Evolutionary conservation across 2,329 filamentous ascomycete species (phyloP).

Genomic region (Apiospora malaysiana): DNA sequence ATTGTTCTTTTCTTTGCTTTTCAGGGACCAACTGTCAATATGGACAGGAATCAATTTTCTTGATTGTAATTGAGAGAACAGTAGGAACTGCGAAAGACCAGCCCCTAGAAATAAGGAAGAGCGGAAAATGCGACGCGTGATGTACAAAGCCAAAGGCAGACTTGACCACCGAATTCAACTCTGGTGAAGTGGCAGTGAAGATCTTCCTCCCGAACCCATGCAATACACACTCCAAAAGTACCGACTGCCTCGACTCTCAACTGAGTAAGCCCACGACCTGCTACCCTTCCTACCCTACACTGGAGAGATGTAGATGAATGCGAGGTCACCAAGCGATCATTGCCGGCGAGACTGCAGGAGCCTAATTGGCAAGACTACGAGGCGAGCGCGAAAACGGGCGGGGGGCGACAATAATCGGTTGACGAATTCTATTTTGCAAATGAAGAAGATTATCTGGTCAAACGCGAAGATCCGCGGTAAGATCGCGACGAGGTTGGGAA

Average conservation of each 20-base stretch:
- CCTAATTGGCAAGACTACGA: slow-evolving; percentile 4
- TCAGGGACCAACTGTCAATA: slow-evolving; percentile 40
- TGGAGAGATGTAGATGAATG: slow-evolving; percentile 16
- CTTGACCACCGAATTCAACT: slow-evolving; percentile 38
- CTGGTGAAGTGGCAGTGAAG: slow-evolving; percentile 23
- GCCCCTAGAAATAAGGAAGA: slow-evolving; percentile 34
- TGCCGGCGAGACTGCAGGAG: background rate
- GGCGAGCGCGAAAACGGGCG: background rate
- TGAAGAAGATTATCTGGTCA: slow-evolving; percentile 12
- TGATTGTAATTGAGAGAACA: slow-evolving; percentile 44
- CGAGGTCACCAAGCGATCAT: slow-evolving; percentile 16
- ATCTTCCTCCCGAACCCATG: slow-evolving; percentile 21
- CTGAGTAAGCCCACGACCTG: slow-evolving; percentile 19
- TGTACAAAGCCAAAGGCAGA: slow-evolving; percentile 43
- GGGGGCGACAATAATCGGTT: background rate
- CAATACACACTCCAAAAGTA: slow-evolving; percentile 21
- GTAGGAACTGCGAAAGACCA: slow-evolving; percentile 31
- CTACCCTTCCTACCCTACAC: slow-evolving; percentile 16
- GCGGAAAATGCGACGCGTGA: slow-evolving; percentile 34
- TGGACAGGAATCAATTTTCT: slow-evolving; percentile 43
- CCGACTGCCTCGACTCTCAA: slow-evolving; percentile 16
- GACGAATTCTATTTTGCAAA: background rate
- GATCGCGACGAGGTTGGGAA: slow-evolving; percentile 1
- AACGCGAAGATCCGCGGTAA: slow-evolving; percentile 3
- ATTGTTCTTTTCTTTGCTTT: slow-evolving; percentile 24